Evolutionary conservation across 371 early-diverging fungal genomes (phyloP).

Genomic region (Actinomortierella wolfii): DNA sequence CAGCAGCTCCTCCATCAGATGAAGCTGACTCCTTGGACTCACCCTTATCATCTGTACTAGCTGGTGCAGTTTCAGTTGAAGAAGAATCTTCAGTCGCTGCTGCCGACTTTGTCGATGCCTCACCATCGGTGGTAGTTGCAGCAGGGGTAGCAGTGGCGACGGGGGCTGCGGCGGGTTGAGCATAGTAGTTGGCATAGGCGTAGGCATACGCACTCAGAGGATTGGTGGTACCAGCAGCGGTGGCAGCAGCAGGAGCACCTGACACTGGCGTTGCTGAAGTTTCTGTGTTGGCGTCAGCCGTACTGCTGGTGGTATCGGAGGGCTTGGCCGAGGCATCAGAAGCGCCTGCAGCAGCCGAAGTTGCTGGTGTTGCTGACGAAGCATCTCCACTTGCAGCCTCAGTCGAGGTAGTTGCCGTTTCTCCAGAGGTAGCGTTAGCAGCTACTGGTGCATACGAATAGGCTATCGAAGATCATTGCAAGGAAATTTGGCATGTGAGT

Average conservation of each 20-base stretch:
- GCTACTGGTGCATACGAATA: constrained; percentile 50
- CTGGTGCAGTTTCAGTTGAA: neutral
- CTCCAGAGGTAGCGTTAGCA: constrained; percentile 16
- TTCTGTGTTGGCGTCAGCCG: constrained; percentile 1
- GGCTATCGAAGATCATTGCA: constrained; percentile 54
- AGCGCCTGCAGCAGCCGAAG: constrained; percentile 13
- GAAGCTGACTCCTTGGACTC: neutral
- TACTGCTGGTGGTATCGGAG: constrained; percentile 26
- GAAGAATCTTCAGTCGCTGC: neutral
- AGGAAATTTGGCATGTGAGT: too few relatives aligned
- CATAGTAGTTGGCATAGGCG: too few relatives aligned
- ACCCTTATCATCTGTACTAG: too few relatives aligned
- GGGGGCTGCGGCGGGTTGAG: neutral
- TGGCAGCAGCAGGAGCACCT: constrained; percentile 5
- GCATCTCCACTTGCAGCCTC: constrained; percentile 13
- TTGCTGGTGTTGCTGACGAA: constrained; percentile 18
- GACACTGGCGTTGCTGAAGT: neutral
- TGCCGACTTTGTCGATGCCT: neutral
- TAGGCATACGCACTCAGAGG: too few relatives aligned
- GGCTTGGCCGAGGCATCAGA: constrained; percentile 13
- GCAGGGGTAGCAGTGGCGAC: constrained; percentile 8
- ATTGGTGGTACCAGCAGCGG: neutral
- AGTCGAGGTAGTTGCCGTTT: constrained; percentile 17
- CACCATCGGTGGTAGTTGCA: neutral
- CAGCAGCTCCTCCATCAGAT: constrained; percentile 1